A percentile compares a stretch with the other conserved stretches of the same genome.
phyloP scores from a whole-genome alignment of 106 monocot species.

The Dioscorea dumetorum region DNA sequence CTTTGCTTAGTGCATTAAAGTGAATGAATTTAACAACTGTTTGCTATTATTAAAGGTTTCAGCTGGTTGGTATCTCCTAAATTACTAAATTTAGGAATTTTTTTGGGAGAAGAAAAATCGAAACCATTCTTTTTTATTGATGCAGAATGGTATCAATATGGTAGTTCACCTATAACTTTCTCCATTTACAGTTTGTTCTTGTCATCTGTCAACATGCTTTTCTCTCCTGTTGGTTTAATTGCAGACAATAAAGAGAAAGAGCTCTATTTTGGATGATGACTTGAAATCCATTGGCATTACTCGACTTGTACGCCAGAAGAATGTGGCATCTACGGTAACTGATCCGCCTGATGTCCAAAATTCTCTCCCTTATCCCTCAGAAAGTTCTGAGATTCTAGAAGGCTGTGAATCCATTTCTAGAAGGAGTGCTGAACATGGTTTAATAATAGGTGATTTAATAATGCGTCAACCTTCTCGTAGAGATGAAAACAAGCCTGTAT shows the following conservation, averaged over 20 bases:
- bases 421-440: background rate
- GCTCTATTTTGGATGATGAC: slow-evolving; percentile 12
- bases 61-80: too few species aligned
- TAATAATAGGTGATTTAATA: background rate
- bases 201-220: background rate
- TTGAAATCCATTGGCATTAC: slow-evolving; percentile 1
- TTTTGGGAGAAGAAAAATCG: too few species aligned
- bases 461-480: background rate
- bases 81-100: too few species aligned
- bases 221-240: background rate
- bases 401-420: slow-evolving; percentile 1
- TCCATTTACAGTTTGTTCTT: too few species aligned
- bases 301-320: slow-evolving; percentile 1
- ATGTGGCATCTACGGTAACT: slow-evolving; percentile 1
- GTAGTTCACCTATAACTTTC: too few species aligned
- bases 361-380: slow-evolving; percentile 4
- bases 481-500: slow-evolving; percentile 3
- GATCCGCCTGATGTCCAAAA: background rate
- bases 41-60: too few species aligned
- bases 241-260: background rate
- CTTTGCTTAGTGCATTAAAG: too few species aligned
- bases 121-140: too few species aligned
- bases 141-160: too few species aligned
- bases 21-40: too few species aligned
- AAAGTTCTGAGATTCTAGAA: background rate